These are phyloP conservation scores for Byssoonygena ceratinophila DNA, from an alignment of 2,329 filamentous ascomycete species.

Conservation along the genomic window DNA sequence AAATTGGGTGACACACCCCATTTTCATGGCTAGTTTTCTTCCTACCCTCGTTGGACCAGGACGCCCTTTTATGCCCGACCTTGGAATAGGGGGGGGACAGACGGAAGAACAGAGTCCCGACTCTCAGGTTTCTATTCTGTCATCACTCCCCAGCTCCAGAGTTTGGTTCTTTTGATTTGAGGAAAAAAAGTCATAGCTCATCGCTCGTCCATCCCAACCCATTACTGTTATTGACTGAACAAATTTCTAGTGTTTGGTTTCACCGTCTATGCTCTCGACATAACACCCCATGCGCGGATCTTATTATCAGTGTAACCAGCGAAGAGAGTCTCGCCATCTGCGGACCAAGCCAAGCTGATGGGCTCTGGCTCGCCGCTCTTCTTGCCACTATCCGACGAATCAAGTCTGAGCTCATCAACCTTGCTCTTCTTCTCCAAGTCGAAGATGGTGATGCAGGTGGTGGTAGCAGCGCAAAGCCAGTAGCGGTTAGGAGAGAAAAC, in stretches of 20 bases:
- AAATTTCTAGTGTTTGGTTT: constrained; percentile 22
- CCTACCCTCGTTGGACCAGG: constrained; percentile 12
- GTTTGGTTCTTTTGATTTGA: background rate
- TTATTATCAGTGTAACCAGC: constrained; percentile 99
- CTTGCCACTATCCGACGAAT: constrained; percentile 92
- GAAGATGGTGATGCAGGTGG: constrained; percentile 99
- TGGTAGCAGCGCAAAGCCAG: constrained; percentile 98
- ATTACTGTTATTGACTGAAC: constrained; percentile 23
- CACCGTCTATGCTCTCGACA: constrained; percentile 68
- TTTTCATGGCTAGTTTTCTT: constrained; percentile 5
- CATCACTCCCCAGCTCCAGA: background rate
- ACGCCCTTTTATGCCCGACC: constrained; percentile 10
- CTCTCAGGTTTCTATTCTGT: constrained; percentile 5
- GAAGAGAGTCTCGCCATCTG: constrained; percentile 98
- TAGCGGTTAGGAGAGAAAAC: constrained; percentile 99
- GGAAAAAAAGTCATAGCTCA: constrained; percentile 30
- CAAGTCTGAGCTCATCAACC: constrained; percentile 98
- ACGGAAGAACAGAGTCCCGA: constrained; percentile 2
- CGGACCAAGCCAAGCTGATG: constrained; percentile 92
- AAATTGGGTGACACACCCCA: constrained; percentile 1
- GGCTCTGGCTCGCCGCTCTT: constrained; percentile 99
- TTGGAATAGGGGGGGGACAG: background rate
- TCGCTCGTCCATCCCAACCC: constrained; percentile 29
- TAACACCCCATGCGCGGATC: constrained; percentile 95
- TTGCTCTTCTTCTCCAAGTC: constrained; percentile 99